Evolutionary conservation across 768 basidiomycete genomes (phyloP), one percentile per base, ranked within the genome.

Genomic region (Calocybe indica): DNA sequence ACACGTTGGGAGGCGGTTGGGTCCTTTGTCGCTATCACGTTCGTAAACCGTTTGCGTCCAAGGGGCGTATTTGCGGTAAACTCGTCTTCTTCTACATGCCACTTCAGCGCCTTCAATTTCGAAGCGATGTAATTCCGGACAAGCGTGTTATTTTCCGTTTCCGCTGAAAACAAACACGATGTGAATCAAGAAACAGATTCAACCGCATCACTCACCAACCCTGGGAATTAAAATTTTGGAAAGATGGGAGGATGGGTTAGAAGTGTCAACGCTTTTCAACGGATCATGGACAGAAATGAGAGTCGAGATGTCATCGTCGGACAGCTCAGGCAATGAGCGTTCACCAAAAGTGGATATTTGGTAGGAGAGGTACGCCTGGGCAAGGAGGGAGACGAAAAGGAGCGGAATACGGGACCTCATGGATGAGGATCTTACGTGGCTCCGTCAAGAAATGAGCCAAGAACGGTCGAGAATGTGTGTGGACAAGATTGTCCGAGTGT

Each of bases 1-100:
- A 99, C 74, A 51, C 90, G 83, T 39, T 89, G 68, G 1, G 84
- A 69, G 0, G 96, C 94, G 12, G 68, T 63, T n/a, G 89, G 88
- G 60, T 97, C 87, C 62, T 96, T 96, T 8, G 96, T 98, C 31
- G 92, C 95, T 53, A 98, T 85, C 43, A 98, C 73, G 67, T 99
- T 99, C 10, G 82, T 84, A 62, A 99, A 95, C 35, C 71, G 69
- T 56, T 80, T 89, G 31, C 61, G 58, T 4, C 95, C 96, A 52
- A 87, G 78, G 1, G 96, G 96, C 1, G 96, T 98, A 12, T 67
- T 59, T 43, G 74, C 85, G 5, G 70, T 78, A 69, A 98, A 98
- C 15, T 73, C 68, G 57, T 96, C 93, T 58, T 84, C 78, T 59
- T 96, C 92, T 43, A 93, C 66, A 50, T 93, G 80, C 95, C 95